Conservation (phyloP, 1,284 basidiomycete species). For the Trametes pubescens region DNA sequence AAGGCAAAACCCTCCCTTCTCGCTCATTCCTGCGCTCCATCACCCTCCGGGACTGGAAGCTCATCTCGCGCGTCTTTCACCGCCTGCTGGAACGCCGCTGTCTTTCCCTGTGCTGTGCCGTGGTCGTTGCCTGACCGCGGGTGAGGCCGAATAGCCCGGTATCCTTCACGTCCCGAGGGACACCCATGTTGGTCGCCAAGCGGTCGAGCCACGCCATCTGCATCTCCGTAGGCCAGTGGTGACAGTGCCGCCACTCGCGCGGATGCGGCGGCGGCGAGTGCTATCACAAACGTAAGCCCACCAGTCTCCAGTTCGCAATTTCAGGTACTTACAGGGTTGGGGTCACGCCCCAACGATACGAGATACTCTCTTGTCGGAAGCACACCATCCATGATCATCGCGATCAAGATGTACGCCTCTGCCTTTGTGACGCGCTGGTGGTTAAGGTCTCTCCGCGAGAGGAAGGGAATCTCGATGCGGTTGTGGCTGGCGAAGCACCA, state of each 20-base stretch:
- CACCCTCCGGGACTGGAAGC: neutral
- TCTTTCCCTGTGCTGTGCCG: neutral
- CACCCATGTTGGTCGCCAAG: neutral
- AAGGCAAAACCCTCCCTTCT: neutral
- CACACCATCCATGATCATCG: neutral
- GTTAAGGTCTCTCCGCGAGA: neutral
- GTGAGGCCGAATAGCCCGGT: neutral
- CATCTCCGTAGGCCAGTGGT: neutral
- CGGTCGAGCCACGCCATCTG: slow-evolving; percentile 1
- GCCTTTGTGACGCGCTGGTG: neutral
- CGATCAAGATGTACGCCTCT: neutral
- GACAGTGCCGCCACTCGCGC: neutral
- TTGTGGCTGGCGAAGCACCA: neutral
- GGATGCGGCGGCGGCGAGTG: slow-evolving; percentile 1
- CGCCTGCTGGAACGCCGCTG: neutral
- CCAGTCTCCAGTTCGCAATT: neutral
- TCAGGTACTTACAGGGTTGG: neutral
- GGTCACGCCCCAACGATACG: neutral
- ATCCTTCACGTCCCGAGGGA: neutral
- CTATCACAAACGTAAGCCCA: neutral
- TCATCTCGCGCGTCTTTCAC: neutral
- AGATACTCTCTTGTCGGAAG: neutral
- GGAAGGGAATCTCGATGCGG: neutral
- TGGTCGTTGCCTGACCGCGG: slow-evolving; percentile 1
- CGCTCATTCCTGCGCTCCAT: neutral